phyloP scores from a whole-genome alignment of 768 basidiomycete genomes.

The Terana coerulea region DNA sequence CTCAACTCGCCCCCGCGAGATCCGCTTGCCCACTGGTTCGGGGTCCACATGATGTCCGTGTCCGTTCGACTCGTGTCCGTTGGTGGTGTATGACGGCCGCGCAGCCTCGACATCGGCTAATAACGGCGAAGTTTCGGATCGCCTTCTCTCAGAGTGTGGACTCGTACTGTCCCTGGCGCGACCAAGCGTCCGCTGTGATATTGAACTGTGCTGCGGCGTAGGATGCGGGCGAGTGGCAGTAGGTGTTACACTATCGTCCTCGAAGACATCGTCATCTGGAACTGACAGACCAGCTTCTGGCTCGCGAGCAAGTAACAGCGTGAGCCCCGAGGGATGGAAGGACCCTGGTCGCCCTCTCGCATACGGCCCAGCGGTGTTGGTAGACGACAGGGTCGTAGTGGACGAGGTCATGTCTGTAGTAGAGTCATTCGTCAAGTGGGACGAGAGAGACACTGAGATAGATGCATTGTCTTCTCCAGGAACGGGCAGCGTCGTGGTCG shows the following conservation, averaged over 20 bases:
- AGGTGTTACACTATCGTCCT: conserved; percentile 14
- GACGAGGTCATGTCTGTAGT: conserved; percentile 18
- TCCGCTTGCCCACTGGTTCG: conserved; percentile 16
- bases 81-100: conserved; percentile 14
- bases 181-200: no score
- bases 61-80: conserved; percentile 12
- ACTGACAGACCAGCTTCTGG: conserved; percentile 5
- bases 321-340: conserved; percentile 23
- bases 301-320: conserved; percentile 22
- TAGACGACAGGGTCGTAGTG: conserved; percentile 17
- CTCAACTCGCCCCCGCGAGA: conserved; percentile 8
- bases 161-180: neutral
- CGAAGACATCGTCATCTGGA: neutral
- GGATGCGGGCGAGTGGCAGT: conserved; percentile 13
- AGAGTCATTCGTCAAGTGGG: conserved; percentile 11
- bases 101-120: conserved; percentile 24
- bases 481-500: conserved; percentile 16
- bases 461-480: neutral
- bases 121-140: conserved; percentile 18
- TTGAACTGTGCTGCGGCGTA: conserved; percentile 5
- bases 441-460: conserved; percentile 14
- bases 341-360: conserved; percentile 14
- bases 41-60: conserved; percentile 2
- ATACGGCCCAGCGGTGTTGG: conserved; percentile 16
- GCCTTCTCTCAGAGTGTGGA: neutral